Conservation (phyloP, 2,329 filamentous ascomycete species). For the Hypoxylon sp. region DNA sequence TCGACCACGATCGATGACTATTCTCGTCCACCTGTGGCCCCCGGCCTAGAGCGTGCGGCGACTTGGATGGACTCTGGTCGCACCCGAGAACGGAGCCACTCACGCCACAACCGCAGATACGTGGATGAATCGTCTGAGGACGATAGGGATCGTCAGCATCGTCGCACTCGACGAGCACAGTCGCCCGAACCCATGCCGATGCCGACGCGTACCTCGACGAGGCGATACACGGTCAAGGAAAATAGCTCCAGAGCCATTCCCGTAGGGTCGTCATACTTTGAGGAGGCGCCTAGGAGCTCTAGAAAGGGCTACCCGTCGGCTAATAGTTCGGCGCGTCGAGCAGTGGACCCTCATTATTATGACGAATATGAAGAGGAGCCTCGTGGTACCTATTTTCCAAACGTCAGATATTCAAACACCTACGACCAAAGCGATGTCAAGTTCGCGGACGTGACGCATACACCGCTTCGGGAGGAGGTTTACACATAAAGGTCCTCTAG, state of each 20-base stretch:
- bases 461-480: constrained; percentile 31
- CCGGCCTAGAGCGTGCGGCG: constrained; percentile 38
- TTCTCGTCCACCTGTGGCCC: constrained; percentile 40
- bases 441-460: constrained; percentile 35
- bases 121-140: constrained; percentile 46
- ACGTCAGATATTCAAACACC: constrained; percentile 34
- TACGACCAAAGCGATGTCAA: constrained; percentile 36
- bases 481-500: constrained; percentile 14
- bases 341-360: constrained; percentile 38
- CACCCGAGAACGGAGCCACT: constrained; percentile 42
- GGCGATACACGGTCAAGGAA: constrained; percentile 29
- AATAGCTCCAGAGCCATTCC: constrained; percentile 23
- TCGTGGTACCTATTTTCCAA: constrained; percentile 26
- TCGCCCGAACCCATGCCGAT: constrained; percentile 44
- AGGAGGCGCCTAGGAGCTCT: constrained; percentile 30
- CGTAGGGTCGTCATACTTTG: constrained; percentile 32
- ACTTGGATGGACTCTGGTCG: constrained; percentile 44
- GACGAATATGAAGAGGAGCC: constrained; percentile 40
- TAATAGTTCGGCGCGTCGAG: constrained; percentile 41
- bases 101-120: constrained; percentile 33
- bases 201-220: constrained; percentile 15
- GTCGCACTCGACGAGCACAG: constrained; percentile 41
- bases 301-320: constrained; percentile 36
- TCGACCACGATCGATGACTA: constrained; percentile 44
- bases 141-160: constrained; percentile 43